Evolutionary conservation across 108 stramenopile species (phyloP), one percentile per base, ranked within the genome.

Genomic region (Discostella pseudostelligera): DNA sequence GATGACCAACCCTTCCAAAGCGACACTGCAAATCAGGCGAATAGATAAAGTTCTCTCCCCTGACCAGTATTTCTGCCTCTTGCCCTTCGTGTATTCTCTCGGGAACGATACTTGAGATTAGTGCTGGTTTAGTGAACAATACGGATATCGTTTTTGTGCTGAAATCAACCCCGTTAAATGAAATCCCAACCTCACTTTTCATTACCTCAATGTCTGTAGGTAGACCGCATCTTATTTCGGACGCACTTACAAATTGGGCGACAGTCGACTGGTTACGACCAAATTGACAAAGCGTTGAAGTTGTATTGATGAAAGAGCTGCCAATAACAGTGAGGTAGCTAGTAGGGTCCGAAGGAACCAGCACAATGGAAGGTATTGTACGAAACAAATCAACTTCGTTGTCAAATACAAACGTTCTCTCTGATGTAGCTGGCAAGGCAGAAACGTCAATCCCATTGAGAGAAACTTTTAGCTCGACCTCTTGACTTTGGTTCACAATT

Each of bases 11-110:
- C 19, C 64, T 29, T 21, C 79, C 74, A 42, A 76, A 80, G 29
- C 49, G 51, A 45, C 75, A 81, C 56, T 77, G 70, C 21, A 76
- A 55, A 17, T 39, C 58, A 8, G 60, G 37, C 19, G 66, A 72
- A 12, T 66, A 20, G 21, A 81, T 16, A 45, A 81, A 81, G 57
- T 77, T 77, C 19, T 67, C 46, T 8, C 74, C 75, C 19, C 45
- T 58, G n/a, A 81, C 36, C 11, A 72, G 54, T 8, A 81, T 51
- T 8, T 56, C 48, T 17, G 58, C 47, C 21, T 59, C 58, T 26
- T 59, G 32, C 47, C 71, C 70, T 44, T 81, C 80, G 39, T 67
- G 62, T 2, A 81, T 39, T 19, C 20, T 66, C 22, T 35, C 25
- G 3, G 80, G 80, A 22, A 8, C 50, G 12, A 72, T 51, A 32